Conservation (phyloP, 371 early-diverging fungal genomes). For the Actinomucor elegans region DNA sequence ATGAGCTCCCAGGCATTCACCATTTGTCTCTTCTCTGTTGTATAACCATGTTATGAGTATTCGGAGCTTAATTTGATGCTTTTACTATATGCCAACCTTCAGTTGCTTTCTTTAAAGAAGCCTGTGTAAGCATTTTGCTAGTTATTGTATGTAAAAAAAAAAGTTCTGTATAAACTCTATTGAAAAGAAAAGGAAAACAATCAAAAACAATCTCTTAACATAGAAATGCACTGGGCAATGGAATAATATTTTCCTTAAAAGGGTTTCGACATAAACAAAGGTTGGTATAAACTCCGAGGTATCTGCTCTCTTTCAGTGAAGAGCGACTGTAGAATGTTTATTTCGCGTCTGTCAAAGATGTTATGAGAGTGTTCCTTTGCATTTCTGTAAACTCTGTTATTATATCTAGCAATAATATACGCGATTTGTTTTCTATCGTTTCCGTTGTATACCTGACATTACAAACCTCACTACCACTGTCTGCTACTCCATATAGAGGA, state of each 20-base stretch:
- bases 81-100: conserved; percentile 13
- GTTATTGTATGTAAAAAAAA: background rate
- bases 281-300: background rate
- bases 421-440: too few relatives aligned
- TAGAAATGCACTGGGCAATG: too few relatives aligned
- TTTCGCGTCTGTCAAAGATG: too few relatives aligned
- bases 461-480: too few relatives aligned
- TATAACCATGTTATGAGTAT: background rate
- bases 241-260: conserved; percentile 9
- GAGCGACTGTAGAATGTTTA: too few relatives aligned
- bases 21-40: conserved; percentile 45
- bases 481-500: too few relatives aligned
- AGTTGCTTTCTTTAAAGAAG: conserved; percentile 10
- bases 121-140: background rate
- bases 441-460: too few relatives aligned
- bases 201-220: background rate
- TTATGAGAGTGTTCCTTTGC: too few relatives aligned
- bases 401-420: too few relatives aligned
- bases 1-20: conserved; percentile 83
- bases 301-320: too few relatives aligned
- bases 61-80: conserved; percentile 12
- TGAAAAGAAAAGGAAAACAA: background rate
- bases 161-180: background rate
- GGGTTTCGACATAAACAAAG: conserved; percentile 5
- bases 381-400: too few relatives aligned